Evolutionary conservation across 768 basidiomycete genomes (phyloP).

Genomic region (Macrolepiota dolichaula): DNA sequence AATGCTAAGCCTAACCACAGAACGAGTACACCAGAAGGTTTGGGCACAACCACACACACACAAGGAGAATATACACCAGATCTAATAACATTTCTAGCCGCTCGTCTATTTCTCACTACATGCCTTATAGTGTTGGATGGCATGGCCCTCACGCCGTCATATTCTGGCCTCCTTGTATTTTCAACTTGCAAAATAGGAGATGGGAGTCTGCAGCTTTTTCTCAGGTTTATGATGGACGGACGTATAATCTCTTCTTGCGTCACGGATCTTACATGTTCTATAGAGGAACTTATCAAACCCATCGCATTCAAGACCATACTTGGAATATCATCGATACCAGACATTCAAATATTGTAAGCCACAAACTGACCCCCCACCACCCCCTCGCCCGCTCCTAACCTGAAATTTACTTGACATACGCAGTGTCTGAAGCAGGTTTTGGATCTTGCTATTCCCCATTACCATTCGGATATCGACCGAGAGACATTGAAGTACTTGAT

Average conservation of each 20-base stretch:
- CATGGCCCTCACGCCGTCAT: neutral
- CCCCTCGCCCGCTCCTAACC: neutral
- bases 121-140: neutral
- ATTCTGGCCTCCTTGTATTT: neutral
- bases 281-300: neutral
- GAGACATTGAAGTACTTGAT: neutral
- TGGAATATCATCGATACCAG: neutral
- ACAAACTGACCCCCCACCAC: neutral
- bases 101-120: neutral
- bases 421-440: neutral
- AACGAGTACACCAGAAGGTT: neutral
- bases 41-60: neutral
- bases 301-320: neutral
- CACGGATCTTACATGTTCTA: neutral
- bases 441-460: neutral
- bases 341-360: neutral
- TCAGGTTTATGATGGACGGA: neutral
- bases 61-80: neutral
- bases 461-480: neutral
- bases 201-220: neutral
- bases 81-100: neutral
- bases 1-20: neutral
- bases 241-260: neutral
- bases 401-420: neutral
- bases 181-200: neutral